Evolutionary conservation across 1,139 yeast genomes (phyloP).

Genomic region (Spathaspora sp.): DNA sequence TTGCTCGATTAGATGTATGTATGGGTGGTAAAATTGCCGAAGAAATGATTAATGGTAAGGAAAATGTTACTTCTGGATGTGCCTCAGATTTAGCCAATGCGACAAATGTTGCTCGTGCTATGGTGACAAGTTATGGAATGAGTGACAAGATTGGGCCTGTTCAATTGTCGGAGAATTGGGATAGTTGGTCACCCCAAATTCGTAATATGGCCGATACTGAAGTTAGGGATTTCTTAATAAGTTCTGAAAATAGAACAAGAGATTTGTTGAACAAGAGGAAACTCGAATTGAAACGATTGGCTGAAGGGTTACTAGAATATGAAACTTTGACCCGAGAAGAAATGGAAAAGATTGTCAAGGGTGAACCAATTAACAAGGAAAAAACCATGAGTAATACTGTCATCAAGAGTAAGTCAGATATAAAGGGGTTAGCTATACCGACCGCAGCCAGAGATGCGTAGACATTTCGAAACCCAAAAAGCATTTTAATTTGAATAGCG

Average conservation of each 20-base stretch:
- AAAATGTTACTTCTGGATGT: slow-evolving; percentile 93
- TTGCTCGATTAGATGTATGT: slow-evolving; percentile 91
- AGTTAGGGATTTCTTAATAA: slow-evolving; percentile 70
- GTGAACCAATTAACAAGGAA: slow-evolving; percentile 68
- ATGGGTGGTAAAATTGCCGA: slow-evolving; percentile 99
- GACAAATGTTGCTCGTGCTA: slow-evolving; percentile 89
- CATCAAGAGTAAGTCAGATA: slow-evolving; percentile 42
- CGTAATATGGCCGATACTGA: slow-evolving; percentile 92
- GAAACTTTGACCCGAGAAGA: slow-evolving; percentile 93
- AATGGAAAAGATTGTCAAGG: slow-evolving; percentile 80
- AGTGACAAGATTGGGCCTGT: slow-evolving; percentile 92
- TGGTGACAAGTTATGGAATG: slow-evolving; percentile 98
- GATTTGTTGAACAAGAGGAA: slow-evolving; percentile 58
- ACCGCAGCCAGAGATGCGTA: background rate
- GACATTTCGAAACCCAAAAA: too few relatives aligned
- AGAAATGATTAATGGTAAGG: slow-evolving; percentile 86
- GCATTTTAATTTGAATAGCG: too few relatives aligned
- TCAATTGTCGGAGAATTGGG: slow-evolving; percentile 85
- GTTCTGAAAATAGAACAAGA: slow-evolving; percentile 80
- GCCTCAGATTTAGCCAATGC: slow-evolving; percentile 89
- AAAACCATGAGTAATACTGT: slow-evolving; percentile 75
- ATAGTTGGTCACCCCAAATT: slow-evolving; percentile 86
- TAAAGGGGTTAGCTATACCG: background rate
- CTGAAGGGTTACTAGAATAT: slow-evolving; percentile 90
- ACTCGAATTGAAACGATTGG: slow-evolving; percentile 80